Evolutionary conservation across 2,329 filamentous ascomycete genomes (phyloP).

Genomic region (Shiraia sp.): DNA sequence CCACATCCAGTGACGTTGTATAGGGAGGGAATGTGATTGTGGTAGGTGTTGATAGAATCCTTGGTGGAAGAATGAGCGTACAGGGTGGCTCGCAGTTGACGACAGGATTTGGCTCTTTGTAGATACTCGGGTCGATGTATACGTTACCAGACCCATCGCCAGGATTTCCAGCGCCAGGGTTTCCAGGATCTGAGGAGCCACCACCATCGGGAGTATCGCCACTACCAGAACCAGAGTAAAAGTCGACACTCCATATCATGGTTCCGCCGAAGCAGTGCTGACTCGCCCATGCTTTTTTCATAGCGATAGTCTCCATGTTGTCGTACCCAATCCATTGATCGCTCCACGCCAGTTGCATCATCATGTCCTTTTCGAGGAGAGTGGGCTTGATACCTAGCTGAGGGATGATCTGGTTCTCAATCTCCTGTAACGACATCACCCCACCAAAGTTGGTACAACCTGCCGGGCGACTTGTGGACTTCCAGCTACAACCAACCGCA

Average conservation of each 20-base stretch:
- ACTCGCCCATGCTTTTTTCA: slow-evolving; percentile 52
- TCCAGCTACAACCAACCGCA: slow-evolving; percentile 39
- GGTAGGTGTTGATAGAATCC: slow-evolving; percentile 1
- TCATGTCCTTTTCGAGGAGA: slow-evolving; percentile 27
- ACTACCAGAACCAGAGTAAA: slow-evolving; percentile 13
- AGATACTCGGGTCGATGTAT: slow-evolving; percentile 7
- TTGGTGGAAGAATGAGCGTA: slow-evolving; percentile 8
- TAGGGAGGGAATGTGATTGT: slow-evolving; percentile 8
- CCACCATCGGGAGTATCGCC: slow-evolving; percentile 5
- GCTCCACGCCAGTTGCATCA: slow-evolving; percentile 36
- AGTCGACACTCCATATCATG: slow-evolving; percentile 25
- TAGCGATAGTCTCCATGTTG: slow-evolving; percentile 42
- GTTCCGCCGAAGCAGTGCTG: slow-evolving; percentile 24
- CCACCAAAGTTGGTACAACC: slow-evolving; percentile 35
- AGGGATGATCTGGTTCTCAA: slow-evolving; percentile 29
- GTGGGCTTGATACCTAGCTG: slow-evolving; percentile 19
- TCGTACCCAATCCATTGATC: slow-evolving; percentile 48
- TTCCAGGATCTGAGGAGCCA: not conserved
- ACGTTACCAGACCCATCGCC: slow-evolving; percentile 3
- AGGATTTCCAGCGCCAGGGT: not conserved
- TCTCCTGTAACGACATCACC: slow-evolving; percentile 40
- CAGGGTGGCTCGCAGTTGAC: slow-evolving; percentile 7
- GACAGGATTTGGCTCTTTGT: slow-evolving; percentile 1
- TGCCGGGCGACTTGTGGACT: slow-evolving; percentile 17
- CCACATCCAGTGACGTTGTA: slow-evolving; percentile 6